Base-by-base conservation (phyloP, 208 protist genomes). In the Angomonas ambiguus region DNA sequence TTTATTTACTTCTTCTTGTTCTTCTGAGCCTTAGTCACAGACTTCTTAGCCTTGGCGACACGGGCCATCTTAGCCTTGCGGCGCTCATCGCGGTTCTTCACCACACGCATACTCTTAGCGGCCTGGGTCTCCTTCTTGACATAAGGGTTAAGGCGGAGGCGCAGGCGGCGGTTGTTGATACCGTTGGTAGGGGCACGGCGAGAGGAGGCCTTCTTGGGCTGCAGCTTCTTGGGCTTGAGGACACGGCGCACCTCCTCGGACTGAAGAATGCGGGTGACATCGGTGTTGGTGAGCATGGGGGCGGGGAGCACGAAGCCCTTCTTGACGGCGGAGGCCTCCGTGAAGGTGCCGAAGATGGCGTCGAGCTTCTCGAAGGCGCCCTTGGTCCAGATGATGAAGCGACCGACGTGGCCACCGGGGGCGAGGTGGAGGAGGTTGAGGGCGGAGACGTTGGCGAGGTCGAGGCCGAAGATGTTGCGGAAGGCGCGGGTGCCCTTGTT, bases 301-400 rank as follows among this genome's bases (percentile, higher is more conserved):
- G 74, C 59, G 10, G 82, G 82, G 33, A 88, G 79, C 65, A 72
- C 62, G 73, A 87, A 92, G 71, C 83, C 83, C 73, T 82, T 82
- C 94, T 99, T 99, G 53, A 89, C 62, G 20, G 76, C 38, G 22
- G 97, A 97, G 2, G 62, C 62, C 62, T 83, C 77, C 57, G 65
- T 78, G 71, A 86, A 85, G 32, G 96, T 98, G 67, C 97, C 98
- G 71, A 96, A 99, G 79, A 99, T 75, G n/a, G 49, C 48, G 81
- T 99, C 95, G 25, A 99, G 91, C 77, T 91, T 83, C 69, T 97
- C 84, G 81, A 99, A 99, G 32, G 99, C 99, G 76, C 67, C 74
- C 80, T 99, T 79, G 66, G 98, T 98, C 99, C 99, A 99, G 84
- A 99, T 97, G 82, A 98, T 74, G 76, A 99, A 99, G 80, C 99